A percentile compares a stretch with the other conserved stretches of the same genome.
Evolutionary conservation across 1,139 yeast genomes (phyloP).

Genomic region (Torulaspora pretoriensis): DNA sequence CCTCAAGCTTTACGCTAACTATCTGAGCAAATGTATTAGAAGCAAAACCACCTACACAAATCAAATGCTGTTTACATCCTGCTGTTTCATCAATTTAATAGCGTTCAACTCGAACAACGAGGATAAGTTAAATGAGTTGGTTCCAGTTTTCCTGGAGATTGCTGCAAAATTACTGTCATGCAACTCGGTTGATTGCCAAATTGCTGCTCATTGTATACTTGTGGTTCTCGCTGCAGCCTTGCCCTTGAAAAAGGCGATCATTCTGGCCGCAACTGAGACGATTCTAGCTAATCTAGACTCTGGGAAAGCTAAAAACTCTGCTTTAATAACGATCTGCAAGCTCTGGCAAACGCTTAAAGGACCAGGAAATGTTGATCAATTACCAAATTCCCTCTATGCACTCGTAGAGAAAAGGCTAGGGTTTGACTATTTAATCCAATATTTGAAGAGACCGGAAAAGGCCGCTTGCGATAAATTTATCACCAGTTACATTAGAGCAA

Average conservation of each 20-base stretch:
- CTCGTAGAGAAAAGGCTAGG: slow-evolving; percentile 29
- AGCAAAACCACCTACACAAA: slow-evolving; percentile 60
- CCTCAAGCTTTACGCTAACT: slow-evolving; percentile 60
- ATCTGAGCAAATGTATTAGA: slow-evolving; percentile 50
- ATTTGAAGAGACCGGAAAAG: slow-evolving; percentile 26
- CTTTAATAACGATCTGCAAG: slow-evolving; percentile 39
- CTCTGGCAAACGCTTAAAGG: slow-evolving; percentile 41
- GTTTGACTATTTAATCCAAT: slow-evolving; percentile 26
- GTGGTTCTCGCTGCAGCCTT: slow-evolving; percentile 74
- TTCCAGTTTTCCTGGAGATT: slow-evolving; percentile 56
- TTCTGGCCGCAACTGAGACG: slow-evolving; percentile 66
- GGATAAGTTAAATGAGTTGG: slow-evolving; percentile 39
- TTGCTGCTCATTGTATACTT: slow-evolving; percentile 77
- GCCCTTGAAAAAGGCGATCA: slow-evolving; percentile 59
- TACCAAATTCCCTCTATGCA: slow-evolving; percentile 38
- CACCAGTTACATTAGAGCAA: slow-evolving; percentile 39
- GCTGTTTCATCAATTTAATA: slow-evolving; percentile 63
- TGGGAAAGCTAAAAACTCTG: slow-evolving; percentile 40
- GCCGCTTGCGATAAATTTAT: slow-evolving; percentile 36
- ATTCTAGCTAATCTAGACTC: slow-evolving; percentile 48
- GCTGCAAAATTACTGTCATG: slow-evolving; percentile 52
- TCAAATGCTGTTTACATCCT: slow-evolving; percentile 74
- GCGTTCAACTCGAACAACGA: slow-evolving; percentile 45
- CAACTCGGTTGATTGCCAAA: slow-evolving; percentile 59
- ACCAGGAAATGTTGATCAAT: slow-evolving; percentile 38